A percentile compares a stretch with the other conserved stretches of the same genome.
Conservation (phyloP, 2,329 filamentous ascomycete species). For the Phialemonium atrogriseum region DNA sequence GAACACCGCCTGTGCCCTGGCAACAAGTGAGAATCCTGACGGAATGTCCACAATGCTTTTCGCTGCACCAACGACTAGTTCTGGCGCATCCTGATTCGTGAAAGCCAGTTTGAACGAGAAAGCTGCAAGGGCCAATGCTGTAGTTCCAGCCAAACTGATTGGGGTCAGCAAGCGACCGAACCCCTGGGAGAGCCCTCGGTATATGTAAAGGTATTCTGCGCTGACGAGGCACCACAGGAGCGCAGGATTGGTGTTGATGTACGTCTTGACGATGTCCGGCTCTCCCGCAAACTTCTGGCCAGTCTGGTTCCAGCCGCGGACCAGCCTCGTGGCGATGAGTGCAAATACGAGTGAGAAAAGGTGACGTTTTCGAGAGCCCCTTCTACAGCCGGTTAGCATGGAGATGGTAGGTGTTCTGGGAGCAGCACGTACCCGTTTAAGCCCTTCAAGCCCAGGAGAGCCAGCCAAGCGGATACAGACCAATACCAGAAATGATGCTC, state of each 20-base stretch:
- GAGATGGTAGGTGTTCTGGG: constrained; percentile 2
- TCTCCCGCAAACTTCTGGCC: constrained; percentile 93
- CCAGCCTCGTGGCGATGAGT: constrained; percentile 55
- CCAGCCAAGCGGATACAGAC: constrained; percentile 64
- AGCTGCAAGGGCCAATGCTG: constrained; percentile 41
- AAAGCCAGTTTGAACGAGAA: constrained; percentile 87
- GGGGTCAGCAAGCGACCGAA: constrained; percentile 33
- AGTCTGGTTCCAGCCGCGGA: constrained; percentile 88
- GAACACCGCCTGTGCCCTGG: constrained; percentile 42
- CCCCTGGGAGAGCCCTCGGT: constrained; percentile 32
- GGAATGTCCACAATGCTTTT: constrained; percentile 30
- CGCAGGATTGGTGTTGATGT: constrained; percentile 54
- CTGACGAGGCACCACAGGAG: constrained; percentile 69
- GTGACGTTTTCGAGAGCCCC: constrained; percentile 17
- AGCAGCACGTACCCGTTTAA: constrained; percentile 27
- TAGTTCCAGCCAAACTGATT: constrained; percentile 30
- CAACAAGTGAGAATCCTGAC: constrained; percentile 35
- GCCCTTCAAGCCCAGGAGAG: constrained; percentile 40
- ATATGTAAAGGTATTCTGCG: constrained; percentile 57
- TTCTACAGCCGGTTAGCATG: constrained; percentile 9
- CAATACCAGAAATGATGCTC: constrained; percentile 99
- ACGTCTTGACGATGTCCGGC: constrained; percentile 71
- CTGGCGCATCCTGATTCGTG: constrained; percentile 78
- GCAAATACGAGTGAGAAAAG: constrained; percentile 32
- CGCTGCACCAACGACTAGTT: constrained; percentile 53